These are phyloP conservation scores for Vavraia culicis DNA, from an alignment of 371 early-diverging fungal genomes.

Conservation along the genomic window DNA sequence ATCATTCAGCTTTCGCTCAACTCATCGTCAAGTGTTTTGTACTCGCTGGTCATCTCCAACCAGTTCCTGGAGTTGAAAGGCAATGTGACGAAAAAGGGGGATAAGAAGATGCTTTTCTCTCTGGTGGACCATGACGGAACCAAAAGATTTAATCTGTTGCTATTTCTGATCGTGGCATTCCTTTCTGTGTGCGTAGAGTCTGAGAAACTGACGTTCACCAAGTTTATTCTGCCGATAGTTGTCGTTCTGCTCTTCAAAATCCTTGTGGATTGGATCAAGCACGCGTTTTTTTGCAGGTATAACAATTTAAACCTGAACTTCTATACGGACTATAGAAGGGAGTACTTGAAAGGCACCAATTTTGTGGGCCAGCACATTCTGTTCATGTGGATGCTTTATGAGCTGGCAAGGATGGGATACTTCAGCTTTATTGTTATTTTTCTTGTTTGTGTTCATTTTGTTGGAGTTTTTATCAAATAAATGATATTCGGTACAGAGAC, in stretches of 20 bases:
- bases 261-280: conserved; percentile 82
- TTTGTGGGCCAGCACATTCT: too few relatives aligned
- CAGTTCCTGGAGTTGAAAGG: conserved; percentile 90
- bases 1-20: conserved; percentile 79
- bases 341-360: too few relatives aligned
- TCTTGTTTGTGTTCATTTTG: too few relatives aligned
- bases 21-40: conserved; percentile 63
- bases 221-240: too few relatives aligned
- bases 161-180: background rate
- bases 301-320: conserved; percentile 67
- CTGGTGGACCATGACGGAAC: conserved; percentile 56
- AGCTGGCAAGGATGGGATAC: too few relatives aligned
- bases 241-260: conserved; percentile 46
- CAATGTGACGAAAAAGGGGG: conserved; percentile 74
- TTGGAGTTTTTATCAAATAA: too few relatives aligned
- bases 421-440: too few relatives aligned
- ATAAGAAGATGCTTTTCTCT: conserved; percentile 75
- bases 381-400: too few relatives aligned
- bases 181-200: too few relatives aligned
- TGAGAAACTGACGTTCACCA: too few relatives aligned
- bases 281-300: conserved; percentile 80
- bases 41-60: conserved; percentile 68
- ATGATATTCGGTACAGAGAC: too few relatives aligned
- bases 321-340: conserved; percentile 42
- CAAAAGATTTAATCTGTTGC: background rate